Evolutionary conservation across 345 rosid species (phyloP), one percentile per base, ranked within the genome.

Genomic region (Anastatica hierochuntica): DNA sequence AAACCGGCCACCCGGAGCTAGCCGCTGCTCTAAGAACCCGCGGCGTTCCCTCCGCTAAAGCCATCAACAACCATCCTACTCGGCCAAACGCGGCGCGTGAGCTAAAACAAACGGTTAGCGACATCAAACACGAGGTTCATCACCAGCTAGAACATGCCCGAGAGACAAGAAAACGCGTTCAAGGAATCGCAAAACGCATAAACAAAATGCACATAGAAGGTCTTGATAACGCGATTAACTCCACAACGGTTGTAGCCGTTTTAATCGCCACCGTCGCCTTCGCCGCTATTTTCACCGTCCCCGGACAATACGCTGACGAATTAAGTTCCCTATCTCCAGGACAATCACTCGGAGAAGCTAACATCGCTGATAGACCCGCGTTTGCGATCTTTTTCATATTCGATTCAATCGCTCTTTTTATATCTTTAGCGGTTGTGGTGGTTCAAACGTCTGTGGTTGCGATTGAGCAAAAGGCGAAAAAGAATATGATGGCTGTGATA

Each of bases 401-500:
- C 15, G 95, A 90, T 40, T 86, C 96, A 0, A 41, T 86, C 5
- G 88, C 98, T 8, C 89, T 90, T 63, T 90, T 90, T 79, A 86
- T 90, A 58, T 86, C 98, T 12, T 71, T 90, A 15, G 96, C 90
- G 4, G 98, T 86, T 17, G 98, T 90, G 33, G 95, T 86, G 57
- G 95, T 90, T 44, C 98, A 86, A 54, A 90, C 98, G 4, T 90
- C 98, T 1, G 95, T 90, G 19, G 95, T 90, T 5, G 96, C 85
- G 43, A 90, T 86, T 18, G 95, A 86, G 53, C 82, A 85, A 66
- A 90, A 84, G 71, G 96, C 92, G 0, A 86, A 90, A 82, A 90
- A 84, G 82, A 88, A 82, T 47, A 73, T 86, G 96, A 90, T 90
- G 98, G 86, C 92, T 2, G 60, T 86, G 10, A 90, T 90, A 36